Evolutionary conservation across 2,329 filamentous ascomycete genomes (phyloP), one percentile per base, ranked within the genome.

Genomic region (Penicillium rolfsii): DNA sequence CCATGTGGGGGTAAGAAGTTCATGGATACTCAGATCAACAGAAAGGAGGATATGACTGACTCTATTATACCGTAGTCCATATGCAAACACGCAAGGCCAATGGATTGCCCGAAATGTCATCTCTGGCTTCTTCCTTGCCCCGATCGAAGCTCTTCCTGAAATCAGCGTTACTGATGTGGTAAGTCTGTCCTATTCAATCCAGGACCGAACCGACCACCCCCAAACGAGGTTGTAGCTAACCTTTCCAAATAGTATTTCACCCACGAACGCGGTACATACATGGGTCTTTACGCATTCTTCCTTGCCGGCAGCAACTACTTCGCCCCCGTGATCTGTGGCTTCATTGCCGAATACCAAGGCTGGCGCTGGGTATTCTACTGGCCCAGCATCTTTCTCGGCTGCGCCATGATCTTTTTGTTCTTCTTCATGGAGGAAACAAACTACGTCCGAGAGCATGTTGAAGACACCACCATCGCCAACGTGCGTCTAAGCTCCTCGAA

Each of bases 341-440:
- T 81, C 64, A 81, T 82, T 45, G 74, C 74, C 4, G 72, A 82
- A 53, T 77, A 77, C 28, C 77, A 80, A 52, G 78, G 80, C 2
- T 82, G 80, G 80, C 57, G 73, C 64, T 82, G 80, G 80, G 79
- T 80, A 0, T 75, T 81, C 63, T 82, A 82, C 70, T 84, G 80
- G 79, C 80, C 80, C 11, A 80, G 81, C 4, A 83, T 85, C 26
- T 83, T 85, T 66, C 72, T 73, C 35, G 82, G 70, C 1, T 70
- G 74, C 1, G 77, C 76, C 0, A 79, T 82, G 36, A 65, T 83
- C 1, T 80, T 84, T 58, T 71, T 83, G 0, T 83, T 84, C 71
- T 82, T 85, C 64, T 81, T 81, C 70, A 82, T 84, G 78, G 83
- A 85, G 66, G 83, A 85, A 68, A 84, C 83, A 3, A 85, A 83